These are phyloP conservation scores for Plasmopara halstedii DNA, from an alignment of 352 stramenopile species.

Conservation along the genomic window DNA sequence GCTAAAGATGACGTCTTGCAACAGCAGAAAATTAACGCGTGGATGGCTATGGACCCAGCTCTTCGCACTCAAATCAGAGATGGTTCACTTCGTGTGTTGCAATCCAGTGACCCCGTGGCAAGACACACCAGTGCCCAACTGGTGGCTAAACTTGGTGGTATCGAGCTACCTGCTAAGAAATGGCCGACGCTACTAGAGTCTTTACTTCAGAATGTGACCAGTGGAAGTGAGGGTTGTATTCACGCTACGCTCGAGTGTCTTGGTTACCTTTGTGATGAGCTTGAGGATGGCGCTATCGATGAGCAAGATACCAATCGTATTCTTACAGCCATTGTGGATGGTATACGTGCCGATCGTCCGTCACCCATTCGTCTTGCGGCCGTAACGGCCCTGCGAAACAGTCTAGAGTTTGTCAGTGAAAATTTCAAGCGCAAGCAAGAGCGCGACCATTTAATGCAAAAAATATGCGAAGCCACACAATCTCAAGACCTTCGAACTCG, in stretches of 20 bases:
- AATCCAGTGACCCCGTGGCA: slow-evolving; percentile 53
- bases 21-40: slow-evolving; percentile 69
- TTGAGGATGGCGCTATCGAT: slow-evolving; percentile 65
- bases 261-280: slow-evolving; percentile 77
- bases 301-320: slow-evolving; percentile 92
- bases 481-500: slow-evolving; percentile 80
- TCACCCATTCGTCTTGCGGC: slow-evolving; percentile 89
- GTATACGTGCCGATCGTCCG: slow-evolving; percentile 84
- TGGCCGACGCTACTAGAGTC: slow-evolving; percentile 91
- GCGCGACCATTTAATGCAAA: slow-evolving; percentile 94
- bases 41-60: slow-evolving; percentile 63
- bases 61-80: slow-evolving; percentile 79
- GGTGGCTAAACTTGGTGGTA: slow-evolving; percentile 89
- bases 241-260: slow-evolving; percentile 84
- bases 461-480: slow-evolving; percentile 94
- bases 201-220: slow-evolving; percentile 91
- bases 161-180: slow-evolving; percentile 91
- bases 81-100: slow-evolving; percentile 50
- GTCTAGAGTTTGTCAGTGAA: slow-evolving; percentile 90
- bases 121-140: slow-evolving; percentile 87
- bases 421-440: slow-evolving; percentile 96
- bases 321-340: slow-evolving; percentile 95
- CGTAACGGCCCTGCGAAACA: slow-evolving; percentile 91
- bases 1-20: slow-evolving; percentile 79
- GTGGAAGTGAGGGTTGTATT: slow-evolving; percentile 82